Percentiles rank a stretch among this genome's conserved stretches.
Evolutionary conservation across 106 monocot species (phyloP).

Genomic region (Dioscorea dumetorum): DNA sequence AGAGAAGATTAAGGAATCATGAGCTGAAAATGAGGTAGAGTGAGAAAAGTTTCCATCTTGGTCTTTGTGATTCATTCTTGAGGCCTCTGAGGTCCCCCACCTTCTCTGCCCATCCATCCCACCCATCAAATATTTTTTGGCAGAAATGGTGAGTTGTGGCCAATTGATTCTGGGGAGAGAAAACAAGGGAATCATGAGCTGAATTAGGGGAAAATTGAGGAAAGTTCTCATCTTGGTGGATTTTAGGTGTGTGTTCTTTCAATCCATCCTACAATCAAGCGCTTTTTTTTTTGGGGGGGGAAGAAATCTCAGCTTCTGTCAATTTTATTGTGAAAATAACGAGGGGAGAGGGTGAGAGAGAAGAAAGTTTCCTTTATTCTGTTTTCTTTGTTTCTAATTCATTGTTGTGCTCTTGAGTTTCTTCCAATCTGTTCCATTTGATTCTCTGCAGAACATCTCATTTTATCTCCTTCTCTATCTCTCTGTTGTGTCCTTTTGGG

Average conservation of each 20-base stretch:
- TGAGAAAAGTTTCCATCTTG: neutral
- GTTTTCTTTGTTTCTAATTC: neutral
- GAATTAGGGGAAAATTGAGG: no score
- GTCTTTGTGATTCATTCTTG: neutral
- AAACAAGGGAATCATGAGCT: no score
- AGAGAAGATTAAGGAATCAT: neutral
- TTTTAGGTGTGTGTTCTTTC: neutral
- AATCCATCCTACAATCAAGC: no score
- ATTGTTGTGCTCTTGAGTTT: neutral
- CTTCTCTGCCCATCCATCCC: neutral
- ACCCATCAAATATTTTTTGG: neutral
- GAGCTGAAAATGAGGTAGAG: neutral
- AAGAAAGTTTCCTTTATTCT: neutral
- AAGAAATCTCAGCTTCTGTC: no score
- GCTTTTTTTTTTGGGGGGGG: no score
- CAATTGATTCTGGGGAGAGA: no score
- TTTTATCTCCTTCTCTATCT: neutral
- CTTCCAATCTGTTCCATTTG: conserved; percentile 4
- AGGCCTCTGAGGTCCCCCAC: neutral
- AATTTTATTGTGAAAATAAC: neutral
- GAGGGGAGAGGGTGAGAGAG: neutral
- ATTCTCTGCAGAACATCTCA: neutral
- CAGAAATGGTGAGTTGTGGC: neutral
- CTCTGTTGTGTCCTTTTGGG: neutral
- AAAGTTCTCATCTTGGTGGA: neutral